Conservation (phyloP, 192 early-diverging fungal genomes). For the Coemansia furcata region DNA sequence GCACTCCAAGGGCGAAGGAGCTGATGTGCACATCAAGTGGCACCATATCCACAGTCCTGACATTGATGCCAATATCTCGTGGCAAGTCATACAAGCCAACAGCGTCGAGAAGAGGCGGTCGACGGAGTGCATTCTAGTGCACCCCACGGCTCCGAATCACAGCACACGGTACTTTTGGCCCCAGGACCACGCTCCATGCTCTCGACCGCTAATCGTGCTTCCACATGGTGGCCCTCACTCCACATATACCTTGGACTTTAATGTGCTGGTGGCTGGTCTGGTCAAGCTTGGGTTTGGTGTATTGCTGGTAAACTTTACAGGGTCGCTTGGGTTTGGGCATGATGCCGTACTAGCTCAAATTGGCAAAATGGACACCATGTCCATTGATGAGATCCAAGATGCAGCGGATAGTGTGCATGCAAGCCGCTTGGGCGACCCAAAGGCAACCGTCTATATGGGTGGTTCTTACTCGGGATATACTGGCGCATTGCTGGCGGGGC, state of each 20-base stretch:
- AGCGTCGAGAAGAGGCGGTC: neutral
- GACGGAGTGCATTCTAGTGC: conserved; percentile 37
- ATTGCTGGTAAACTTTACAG: conserved; percentile 73
- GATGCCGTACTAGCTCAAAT: conserved; percentile 60
- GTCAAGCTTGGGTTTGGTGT: conserved; percentile 64
- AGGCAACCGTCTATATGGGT: conserved; percentile 60
- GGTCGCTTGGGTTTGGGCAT: conserved; percentile 78
- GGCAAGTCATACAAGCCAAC: conserved; percentile 14
- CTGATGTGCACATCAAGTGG: conserved; percentile 13
- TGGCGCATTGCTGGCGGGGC: conserved; percentile 56
- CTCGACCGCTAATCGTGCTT: conserved; percentile 62
- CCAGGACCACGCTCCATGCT: neutral
- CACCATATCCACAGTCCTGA: neutral
- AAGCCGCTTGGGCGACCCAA: conserved; percentile 44
- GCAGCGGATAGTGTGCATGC: conserved; percentile 34
- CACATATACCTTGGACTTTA: conserved; percentile 55
- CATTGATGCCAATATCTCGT: neutral
- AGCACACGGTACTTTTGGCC: conserved; percentile 33
- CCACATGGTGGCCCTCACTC: conserved; percentile 83
- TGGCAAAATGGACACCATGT: conserved; percentile 64
- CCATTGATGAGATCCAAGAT: conserved; percentile 64
- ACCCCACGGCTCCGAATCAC: conserved; percentile 14
- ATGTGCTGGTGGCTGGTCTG: conserved; percentile 46
- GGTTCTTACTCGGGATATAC: conserved; percentile 76
- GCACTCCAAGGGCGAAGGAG: neutral